phyloP scores from a whole-genome alignment of 768 basidiomycete species.

The Hygrophorus pudorinus region DNA sequence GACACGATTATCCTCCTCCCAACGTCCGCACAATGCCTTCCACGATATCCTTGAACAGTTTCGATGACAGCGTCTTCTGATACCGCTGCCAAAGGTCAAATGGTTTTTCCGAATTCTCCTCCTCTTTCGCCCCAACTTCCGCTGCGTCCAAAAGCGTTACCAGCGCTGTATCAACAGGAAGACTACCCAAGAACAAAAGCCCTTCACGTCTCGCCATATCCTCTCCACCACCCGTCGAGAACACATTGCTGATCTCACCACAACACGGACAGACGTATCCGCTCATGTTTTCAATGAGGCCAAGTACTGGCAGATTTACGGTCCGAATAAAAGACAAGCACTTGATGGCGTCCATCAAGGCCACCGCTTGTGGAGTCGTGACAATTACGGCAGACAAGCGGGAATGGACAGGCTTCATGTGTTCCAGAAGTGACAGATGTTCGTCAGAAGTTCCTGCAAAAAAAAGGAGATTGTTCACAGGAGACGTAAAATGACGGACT shows the following conservation, averaged over 20 bases:
- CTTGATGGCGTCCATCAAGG: constrained; percentile 91
- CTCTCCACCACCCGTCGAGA: constrained; percentile 88
- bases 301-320: constrained; percentile 78
- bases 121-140: constrained; percentile 5
- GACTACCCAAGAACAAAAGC: constrained; percentile 70
- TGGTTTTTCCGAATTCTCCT: constrained; percentile 15
- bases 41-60: constrained; percentile 55
- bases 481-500: constrained; percentile 6
- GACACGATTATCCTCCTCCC: too few relatives aligned
- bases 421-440: constrained; percentile 90
- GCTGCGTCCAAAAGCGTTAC: constrained; percentile 77
- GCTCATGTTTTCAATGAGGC: constrained; percentile 97
- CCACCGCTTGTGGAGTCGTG: constrained; percentile 96
- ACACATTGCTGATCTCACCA: constrained; percentile 89
- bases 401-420: constrained; percentile 75
- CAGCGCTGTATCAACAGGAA: constrained; percentile 91
- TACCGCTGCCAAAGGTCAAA: constrained; percentile 57
- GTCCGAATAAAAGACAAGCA: constrained; percentile 92
- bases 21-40: neutral
- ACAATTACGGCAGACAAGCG: constrained; percentile 82
- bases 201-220: constrained; percentile 74
- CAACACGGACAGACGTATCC: constrained; percentile 98
- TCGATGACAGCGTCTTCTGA: constrained; percentile 54
- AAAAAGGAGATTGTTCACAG: constrained; percentile 6
- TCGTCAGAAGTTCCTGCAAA: constrained; percentile 92